phyloP scores from a whole-genome alignment of 1,139 yeast genomes.

The Suhomyces bolitotheri region DNA sequence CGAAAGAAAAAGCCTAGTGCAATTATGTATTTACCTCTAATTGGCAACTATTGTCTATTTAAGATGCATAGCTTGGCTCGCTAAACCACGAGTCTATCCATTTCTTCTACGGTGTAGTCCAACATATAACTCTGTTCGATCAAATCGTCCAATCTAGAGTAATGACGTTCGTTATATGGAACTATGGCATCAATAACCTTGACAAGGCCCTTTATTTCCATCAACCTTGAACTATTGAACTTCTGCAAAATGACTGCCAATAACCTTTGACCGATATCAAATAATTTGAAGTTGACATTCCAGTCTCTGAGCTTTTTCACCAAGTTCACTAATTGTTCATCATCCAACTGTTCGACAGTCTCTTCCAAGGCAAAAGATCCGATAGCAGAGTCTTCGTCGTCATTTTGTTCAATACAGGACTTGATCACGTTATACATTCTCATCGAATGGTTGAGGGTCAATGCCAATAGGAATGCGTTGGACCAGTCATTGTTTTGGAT shows the following conservation, averaged over 20 bases:
- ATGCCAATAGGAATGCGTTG: slow-evolving; percentile 81
- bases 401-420: slow-evolving; percentile 45
- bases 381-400: slow-evolving; percentile 49
- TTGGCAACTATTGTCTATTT: too few relatives aligned
- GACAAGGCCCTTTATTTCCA: slow-evolving; percentile 67
- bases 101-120: slow-evolving; percentile 81
- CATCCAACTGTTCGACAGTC: slow-evolving; percentile 57
- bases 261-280: slow-evolving; percentile 76
- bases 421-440: slow-evolving; percentile 70
- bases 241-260: slow-evolving; percentile 62
- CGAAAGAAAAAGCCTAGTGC: too few relatives aligned
- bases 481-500: slow-evolving; percentile 77
- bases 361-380: slow-evolving; percentile 67
- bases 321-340: slow-evolving; percentile 59
- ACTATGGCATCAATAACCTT: slow-evolving; percentile 68
- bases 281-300: slow-evolving; percentile 87
- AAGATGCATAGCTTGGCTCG: too few relatives aligned
- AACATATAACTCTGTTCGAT: slow-evolving; percentile 81
- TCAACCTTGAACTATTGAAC: slow-evolving; percentile 54
- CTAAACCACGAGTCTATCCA: slow-evolving; percentile 33
- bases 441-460: slow-evolving; percentile 86
- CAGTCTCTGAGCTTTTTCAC: slow-evolving; percentile 85
- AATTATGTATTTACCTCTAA: too few relatives aligned
- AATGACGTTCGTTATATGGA: slow-evolving; percentile 89
- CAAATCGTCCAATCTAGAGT: slow-evolving; percentile 69